phyloP scores from a whole-genome alignment of 192 early-diverging fungal species.

The Coemansia sp. region DNA sequence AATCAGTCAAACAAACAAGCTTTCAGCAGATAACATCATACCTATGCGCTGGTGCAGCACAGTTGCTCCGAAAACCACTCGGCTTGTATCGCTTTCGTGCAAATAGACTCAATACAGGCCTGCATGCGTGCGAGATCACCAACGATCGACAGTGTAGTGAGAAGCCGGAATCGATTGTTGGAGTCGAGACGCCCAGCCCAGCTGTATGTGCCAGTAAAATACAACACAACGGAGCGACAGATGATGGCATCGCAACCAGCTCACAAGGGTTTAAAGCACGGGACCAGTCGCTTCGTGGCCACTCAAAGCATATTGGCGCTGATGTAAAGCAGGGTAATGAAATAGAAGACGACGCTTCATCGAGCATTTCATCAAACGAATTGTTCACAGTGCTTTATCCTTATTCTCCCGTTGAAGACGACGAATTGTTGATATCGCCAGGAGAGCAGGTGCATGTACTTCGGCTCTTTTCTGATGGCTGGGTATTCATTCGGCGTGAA shows the following conservation, averaged over 20 bases:
- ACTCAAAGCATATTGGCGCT: background rate
- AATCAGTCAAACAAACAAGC: background rate
- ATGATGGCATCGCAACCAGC: background rate
- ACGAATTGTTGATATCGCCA: constrained; percentile 29
- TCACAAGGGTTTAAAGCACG: constrained; percentile 3
- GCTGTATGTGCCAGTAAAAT: background rate
- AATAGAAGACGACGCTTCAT: background rate
- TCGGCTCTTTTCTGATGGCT: constrained; percentile 33
- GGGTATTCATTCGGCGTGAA: constrained; percentile 30
- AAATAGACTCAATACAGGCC: background rate
- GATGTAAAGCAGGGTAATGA: background rate
- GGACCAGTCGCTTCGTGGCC: constrained; percentile 24
- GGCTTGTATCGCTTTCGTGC: background rate
- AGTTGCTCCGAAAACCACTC: background rate
- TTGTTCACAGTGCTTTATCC: constrained; percentile 31
- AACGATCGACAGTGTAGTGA: background rate
- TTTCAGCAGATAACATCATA: background rate
- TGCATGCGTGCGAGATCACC: background rate
- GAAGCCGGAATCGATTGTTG: background rate
- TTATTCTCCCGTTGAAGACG: constrained; percentile 27
- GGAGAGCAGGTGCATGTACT: constrained; percentile 34
- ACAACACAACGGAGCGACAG: background rate
- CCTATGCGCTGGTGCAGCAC: background rate
- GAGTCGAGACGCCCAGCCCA: background rate
- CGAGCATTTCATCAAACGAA: background rate